Evolutionary conservation across 192 early-diverging fungal genomes (phyloP).

Genomic region (Coemansia sp.): DNA sequence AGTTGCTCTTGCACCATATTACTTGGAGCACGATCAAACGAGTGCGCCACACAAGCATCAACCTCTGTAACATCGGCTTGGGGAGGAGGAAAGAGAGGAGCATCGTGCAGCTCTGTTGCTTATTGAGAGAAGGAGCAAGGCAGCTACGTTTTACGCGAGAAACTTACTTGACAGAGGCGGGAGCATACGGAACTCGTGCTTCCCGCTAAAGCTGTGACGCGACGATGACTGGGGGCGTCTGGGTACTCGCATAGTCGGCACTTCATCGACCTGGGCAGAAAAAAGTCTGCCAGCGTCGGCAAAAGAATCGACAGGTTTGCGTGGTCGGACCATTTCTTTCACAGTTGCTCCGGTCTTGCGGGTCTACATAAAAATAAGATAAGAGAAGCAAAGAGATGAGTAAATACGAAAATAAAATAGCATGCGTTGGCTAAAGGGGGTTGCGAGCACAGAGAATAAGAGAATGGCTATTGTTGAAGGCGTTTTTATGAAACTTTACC

Average conservation of each 20-base stretch:
- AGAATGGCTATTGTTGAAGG: not conserved
- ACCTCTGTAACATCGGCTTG: not conserved
- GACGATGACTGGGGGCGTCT: constrained; percentile 53
- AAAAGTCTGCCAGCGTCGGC: constrained; percentile 32
- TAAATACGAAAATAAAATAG: constrained; percentile 2
- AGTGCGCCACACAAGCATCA: constrained; percentile 25
- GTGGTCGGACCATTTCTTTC: constrained; percentile 47
- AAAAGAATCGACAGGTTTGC: constrained; percentile 48
- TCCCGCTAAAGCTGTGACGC: constrained; percentile 51
- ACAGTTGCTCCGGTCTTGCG: constrained; percentile 32
- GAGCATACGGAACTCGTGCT: constrained; percentile 53
- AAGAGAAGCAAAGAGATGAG: not conserved
- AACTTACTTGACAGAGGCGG: constrained; percentile 46
- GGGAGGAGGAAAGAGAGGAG: not conserved
- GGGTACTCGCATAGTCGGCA: constrained; percentile 35
- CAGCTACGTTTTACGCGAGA: not conserved
- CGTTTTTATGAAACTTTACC: constrained; percentile 20
- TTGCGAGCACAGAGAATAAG: not conserved
- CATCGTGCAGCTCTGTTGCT: not conserved
- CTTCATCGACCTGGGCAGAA: constrained; percentile 47
- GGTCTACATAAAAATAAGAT: constrained; percentile 24
- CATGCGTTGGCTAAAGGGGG: not conserved
- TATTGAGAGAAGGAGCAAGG: not conserved
- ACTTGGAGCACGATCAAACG: not conserved
- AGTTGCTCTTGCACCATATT: not conserved